phyloP scores from a whole-genome alignment of 192 early-diverging fungal species.

The Coemansia sp. region DNA sequence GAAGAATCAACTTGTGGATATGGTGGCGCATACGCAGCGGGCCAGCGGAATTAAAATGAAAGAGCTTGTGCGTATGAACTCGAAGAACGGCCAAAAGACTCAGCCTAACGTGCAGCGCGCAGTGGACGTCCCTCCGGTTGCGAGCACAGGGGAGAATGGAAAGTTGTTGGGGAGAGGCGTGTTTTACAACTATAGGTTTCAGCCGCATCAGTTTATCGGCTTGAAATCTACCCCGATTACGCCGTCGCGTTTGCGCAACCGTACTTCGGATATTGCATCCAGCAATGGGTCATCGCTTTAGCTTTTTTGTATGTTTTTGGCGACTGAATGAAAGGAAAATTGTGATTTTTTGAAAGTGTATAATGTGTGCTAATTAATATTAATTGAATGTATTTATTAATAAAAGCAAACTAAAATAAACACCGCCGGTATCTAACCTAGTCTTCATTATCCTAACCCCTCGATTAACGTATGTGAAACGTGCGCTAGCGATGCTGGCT shows the following conservation, averaged over 20 bases:
- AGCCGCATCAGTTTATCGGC: slow-evolving; percentile 21
- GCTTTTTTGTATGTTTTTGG: neutral
- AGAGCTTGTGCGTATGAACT: slow-evolving; percentile 11
- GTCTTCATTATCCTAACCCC: too few relatives aligned
- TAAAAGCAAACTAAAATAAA: too few relatives aligned
- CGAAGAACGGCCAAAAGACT: neutral
- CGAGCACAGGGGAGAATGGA: too few relatives aligned
- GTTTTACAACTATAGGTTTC: slow-evolving; percentile 15
- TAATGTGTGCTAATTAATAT: neutral
- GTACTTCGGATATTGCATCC: slow-evolving; percentile 26
- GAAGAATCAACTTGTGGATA: slow-evolving; percentile 13
- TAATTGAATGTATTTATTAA: too few relatives aligned
- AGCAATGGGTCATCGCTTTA: slow-evolving; percentile 29
- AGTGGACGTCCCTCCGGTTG: neutral
- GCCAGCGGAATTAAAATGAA: slow-evolving; percentile 26
- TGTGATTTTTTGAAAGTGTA: neutral
- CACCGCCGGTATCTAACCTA: too few relatives aligned
- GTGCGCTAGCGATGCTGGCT: too few relatives aligned
- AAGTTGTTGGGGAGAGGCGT: neutral
- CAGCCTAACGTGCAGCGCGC: neutral
- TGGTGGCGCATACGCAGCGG: slow-evolving; percentile 2
- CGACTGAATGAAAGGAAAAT: too few relatives aligned
- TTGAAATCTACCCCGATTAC: slow-evolving; percentile 32
- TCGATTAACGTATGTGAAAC: too few relatives aligned
- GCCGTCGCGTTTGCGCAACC: slow-evolving; percentile 47